Conservation (phyloP, 345 rosid genomes). For the Salix brachista region DNA sequence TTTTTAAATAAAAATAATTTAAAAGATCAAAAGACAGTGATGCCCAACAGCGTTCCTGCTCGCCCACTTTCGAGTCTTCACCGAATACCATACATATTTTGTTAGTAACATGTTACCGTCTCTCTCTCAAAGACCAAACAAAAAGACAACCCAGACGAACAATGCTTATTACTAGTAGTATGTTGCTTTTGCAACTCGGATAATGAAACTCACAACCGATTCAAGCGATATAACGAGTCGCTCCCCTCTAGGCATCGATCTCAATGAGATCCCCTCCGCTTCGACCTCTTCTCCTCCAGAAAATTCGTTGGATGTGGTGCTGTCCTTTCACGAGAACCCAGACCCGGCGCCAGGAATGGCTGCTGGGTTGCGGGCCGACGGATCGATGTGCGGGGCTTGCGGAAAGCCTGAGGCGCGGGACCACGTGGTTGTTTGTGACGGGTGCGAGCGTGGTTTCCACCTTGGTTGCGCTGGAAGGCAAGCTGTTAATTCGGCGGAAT, state of each 20-base stretch:
- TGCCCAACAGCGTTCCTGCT: too few relatives aligned
- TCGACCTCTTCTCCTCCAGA: slow-evolving; percentile 22
- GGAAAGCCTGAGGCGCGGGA: slow-evolving; percentile 37
- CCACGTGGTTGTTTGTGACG: slow-evolving; percentile 75
- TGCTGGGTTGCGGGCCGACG: slow-evolving; percentile 41
- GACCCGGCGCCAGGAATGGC: slow-evolving; percentile 56
- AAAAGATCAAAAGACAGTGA: too few relatives aligned
- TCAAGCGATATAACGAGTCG: slow-evolving; percentile 33
- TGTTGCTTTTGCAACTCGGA: background rate
- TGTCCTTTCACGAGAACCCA: slow-evolving; percentile 54
- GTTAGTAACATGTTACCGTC: too few relatives aligned
- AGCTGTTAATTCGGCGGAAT: slow-evolving; percentile 42
- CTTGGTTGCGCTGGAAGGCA: slow-evolving; percentile 44
- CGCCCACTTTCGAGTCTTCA: too few relatives aligned
- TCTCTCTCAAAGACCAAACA: too few relatives aligned
- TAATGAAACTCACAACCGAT: slow-evolving; percentile 23
- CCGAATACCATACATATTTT: too few relatives aligned
- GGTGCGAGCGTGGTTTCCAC: slow-evolving; percentile 87
- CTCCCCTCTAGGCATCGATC: slow-evolving; percentile 81
- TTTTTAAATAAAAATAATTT: too few relatives aligned
- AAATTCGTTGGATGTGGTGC: slow-evolving; percentile 56
- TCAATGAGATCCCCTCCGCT: slow-evolving; percentile 88
- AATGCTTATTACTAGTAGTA: background rate
- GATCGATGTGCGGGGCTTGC: slow-evolving; percentile 50
- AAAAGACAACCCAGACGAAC: background rate